Percentiles rank a stretch among this genome's conserved stretches.
These are phyloP conservation scores for Aspergillus unguis DNA, from an alignment of 2,329 filamentous ascomycete species.

Conservation along the genomic window DNA sequence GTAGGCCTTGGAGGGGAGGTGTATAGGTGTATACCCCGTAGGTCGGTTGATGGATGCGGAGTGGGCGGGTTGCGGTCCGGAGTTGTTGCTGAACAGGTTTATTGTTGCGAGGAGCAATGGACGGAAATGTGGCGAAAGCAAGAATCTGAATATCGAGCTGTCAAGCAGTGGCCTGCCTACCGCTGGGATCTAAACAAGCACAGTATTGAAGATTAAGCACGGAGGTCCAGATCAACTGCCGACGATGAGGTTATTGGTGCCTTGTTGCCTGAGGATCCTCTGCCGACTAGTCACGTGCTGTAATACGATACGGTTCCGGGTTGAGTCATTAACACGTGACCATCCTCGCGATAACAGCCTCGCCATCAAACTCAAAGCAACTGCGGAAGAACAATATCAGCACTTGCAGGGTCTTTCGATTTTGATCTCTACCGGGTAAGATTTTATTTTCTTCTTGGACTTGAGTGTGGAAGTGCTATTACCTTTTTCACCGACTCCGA, in stretches of 20 bases:
- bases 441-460: slow-evolving; percentile 3
- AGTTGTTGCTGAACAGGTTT: not conserved
- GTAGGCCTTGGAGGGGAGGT: not conserved
- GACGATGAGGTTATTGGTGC: not conserved
- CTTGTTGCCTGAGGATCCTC: slow-evolving; percentile 6
- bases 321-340: slow-evolving; percentile 22
- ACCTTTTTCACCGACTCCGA: slow-evolving; percentile 4
- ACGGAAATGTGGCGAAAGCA: too few relatives aligned
- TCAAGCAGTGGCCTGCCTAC: slow-evolving; percentile 40
- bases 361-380: slow-evolving; percentile 18
- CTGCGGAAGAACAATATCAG: slow-evolving; percentile 6
- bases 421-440: slow-evolving; percentile 7
- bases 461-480: not conserved
- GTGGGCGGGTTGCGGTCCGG: not conserved
- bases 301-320: not conserved
- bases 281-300: slow-evolving; percentile 8
- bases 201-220: slow-evolving; percentile 20
- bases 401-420: slow-evolving; percentile 1
- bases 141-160: not conserved
- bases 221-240: not conserved
- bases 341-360: slow-evolving; percentile 19
- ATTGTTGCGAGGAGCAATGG: too few relatives aligned
- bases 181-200: slow-evolving; percentile 16
- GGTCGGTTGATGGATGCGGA: not conserved
- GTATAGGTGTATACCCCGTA: not conserved